A percentile compares a stretch with the other conserved stretches of the same genome.
phyloP scores from a whole-genome alignment of 148 eudicot genomes.

The Silene latifolia region DNA sequence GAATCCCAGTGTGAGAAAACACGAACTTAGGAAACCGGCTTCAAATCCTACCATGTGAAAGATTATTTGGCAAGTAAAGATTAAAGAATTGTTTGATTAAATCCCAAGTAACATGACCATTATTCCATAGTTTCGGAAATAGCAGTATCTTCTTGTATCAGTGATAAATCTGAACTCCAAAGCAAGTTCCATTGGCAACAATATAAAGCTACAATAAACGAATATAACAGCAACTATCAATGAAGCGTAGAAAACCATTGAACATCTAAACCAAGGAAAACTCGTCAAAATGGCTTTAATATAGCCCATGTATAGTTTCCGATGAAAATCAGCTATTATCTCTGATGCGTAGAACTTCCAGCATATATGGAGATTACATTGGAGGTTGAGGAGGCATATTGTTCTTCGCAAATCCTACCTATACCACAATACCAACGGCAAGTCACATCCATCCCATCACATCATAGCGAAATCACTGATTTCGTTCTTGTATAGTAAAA shows the following conservation, averaged over 20 bases:
- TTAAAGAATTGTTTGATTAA: too few species aligned
- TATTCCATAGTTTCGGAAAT: too few species aligned
- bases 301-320: not conserved
- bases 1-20: too few species aligned
- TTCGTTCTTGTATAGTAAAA: constrained; percentile 36
- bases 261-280: constrained; percentile 5
- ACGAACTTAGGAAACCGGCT: too few species aligned
- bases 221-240: constrained; percentile 13
- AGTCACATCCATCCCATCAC: constrained; percentile 54
- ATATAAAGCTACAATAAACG: constrained; percentile 8
- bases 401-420: constrained; percentile 75
- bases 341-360: constrained; percentile 2
- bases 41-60: too few species aligned
- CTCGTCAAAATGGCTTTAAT: not conserved
- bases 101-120: too few species aligned
- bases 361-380: constrained; percentile 31
- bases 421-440: constrained; percentile 67
- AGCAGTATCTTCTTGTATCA: not conserved
- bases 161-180: not conserved
- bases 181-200: not conserved
- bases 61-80: too few species aligned
- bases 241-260: not conserved
- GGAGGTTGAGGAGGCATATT: constrained; percentile 69
- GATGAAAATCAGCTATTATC: not conserved
- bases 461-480: constrained; percentile 38